Evolutionary conservation across 768 basidiomycete species (phyloP), one percentile per base, ranked within the genome.

Genomic region (Cystobasidium onofrii): DNA sequence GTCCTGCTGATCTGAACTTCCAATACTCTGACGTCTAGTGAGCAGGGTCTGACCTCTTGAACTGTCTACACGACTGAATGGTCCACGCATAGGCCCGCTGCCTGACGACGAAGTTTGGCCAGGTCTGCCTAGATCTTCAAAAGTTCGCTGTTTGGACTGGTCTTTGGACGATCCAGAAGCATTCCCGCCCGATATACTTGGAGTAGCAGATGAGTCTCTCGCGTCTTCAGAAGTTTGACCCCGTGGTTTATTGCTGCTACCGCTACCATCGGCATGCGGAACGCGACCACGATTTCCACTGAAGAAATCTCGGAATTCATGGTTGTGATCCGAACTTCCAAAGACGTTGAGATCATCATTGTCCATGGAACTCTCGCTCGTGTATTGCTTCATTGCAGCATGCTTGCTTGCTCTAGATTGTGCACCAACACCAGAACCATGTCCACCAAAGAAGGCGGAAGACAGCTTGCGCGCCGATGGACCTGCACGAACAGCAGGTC

Each of bases 51-150:
- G 69, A 36, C 69, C 69, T 20, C 69, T 55, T 27, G 69, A 33
- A 29, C 69, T 71, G 31, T 71, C 69, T 15, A 71, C 23, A 29
- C 69, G 69, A 55, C 54, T 57, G 69, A 71, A 71, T 9, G 69
- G 69, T 1, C 69, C 69, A 1, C 69, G 9, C 34, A 71, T 36
- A 1, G 50, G 54, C 31, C 31, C 29, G 7, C 46, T n/a, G 15
- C 46, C 46, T 17, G 4, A 29, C 1, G 69, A 71, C 1, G 69
- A 71, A 20, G 69, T 9, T n/a, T 25, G 34, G 4, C 33, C 29
- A 18, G 52, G 50, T n/a, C 20, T 52, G 31, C 33, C 29, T 44
- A 39, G 46, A 31, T 43, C 27, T 36, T 55, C 31, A 4, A 36
- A 2, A 33, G 25, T 13, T 10, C 50, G 4, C 33, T 20, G 9